Conservation (phyloP, 768 basidiomycete species). For the Lentinula detonsa region DNA sequence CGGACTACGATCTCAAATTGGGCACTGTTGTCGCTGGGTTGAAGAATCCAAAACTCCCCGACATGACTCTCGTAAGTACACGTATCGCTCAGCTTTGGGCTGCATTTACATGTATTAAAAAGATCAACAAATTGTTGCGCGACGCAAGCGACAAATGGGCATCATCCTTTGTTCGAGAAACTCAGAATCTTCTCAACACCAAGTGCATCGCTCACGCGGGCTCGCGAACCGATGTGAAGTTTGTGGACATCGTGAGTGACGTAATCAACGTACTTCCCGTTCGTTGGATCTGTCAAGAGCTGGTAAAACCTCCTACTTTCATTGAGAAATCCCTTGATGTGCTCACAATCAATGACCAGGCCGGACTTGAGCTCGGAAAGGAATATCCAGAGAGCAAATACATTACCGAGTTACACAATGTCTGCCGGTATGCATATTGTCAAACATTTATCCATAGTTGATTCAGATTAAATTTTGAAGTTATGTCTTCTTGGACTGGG, state of each 20-base stretch:
- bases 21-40: neutral
- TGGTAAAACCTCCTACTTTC: slow-evolving; percentile 38
- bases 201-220: slow-evolving; percentile 21
- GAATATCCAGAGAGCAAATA: slow-evolving; percentile 32
- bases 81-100: neutral
- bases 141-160: neutral
- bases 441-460: neutral
- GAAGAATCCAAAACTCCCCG: neutral
- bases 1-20: slow-evolving; percentile 17
- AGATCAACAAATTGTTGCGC: neutral
- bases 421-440: slow-evolving; percentile 36
- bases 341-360: neutral
- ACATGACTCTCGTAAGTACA: neutral
- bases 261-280: slow-evolving; percentile 61
- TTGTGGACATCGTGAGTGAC: slow-evolving; percentile 58
- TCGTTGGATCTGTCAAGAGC: slow-evolving; percentile 51
- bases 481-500: slow-evolving; percentile 40
- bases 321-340: slow-evolving; percentile 19
- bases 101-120: neutral
- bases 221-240: slow-evolving; percentile 13
- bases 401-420: slow-evolving; percentile 36
- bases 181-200: neutral
- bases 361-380: slow-evolving; percentile 12
- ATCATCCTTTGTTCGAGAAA: neutral
- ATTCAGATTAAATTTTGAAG: slow-evolving; percentile 15